phyloP scores from a whole-genome alignment of 176 grass and related monocot genomes.

The Calamus simplicifolius region DNA sequence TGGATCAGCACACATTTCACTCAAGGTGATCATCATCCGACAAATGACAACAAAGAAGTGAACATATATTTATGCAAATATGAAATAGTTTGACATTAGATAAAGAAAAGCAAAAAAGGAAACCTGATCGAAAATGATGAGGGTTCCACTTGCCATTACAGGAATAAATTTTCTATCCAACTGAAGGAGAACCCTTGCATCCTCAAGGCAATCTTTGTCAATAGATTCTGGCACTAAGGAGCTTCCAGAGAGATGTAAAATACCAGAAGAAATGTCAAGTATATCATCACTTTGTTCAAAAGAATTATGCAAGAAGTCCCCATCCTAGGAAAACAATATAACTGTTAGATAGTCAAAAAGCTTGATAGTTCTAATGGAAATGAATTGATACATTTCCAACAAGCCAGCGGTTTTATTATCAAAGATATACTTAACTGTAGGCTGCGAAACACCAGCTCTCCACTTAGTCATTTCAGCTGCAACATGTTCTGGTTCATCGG shows the following conservation, averaged over 20 bases:
- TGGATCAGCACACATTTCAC: too few relatives aligned
- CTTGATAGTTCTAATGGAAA: slow-evolving; percentile 10
- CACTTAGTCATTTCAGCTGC: slow-evolving; percentile 63
- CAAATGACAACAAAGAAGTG: too few relatives aligned
- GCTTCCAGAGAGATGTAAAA: slow-evolving; percentile 60
- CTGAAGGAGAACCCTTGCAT: slow-evolving; percentile 84
- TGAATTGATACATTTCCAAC: slow-evolving; percentile 3
- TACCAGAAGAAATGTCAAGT: slow-evolving; percentile 75
- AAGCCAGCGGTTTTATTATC: neutral
- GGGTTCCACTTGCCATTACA: slow-evolving; percentile 54
- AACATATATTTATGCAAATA: too few relatives aligned
- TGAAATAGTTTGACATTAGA: neutral
- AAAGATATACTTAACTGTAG: slow-evolving; percentile 49
- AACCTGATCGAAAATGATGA: slow-evolving; percentile 83
- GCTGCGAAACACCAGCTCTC: slow-evolving; percentile 31
- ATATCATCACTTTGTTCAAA: slow-evolving; percentile 40
- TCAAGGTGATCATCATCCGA: too few relatives aligned
- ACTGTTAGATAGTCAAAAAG: slow-evolving; percentile 15
- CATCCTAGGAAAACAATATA: slow-evolving; percentile 36
- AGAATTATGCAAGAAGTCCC: slow-evolving; percentile 29
- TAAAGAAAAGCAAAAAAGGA: slow-evolving; percentile 7
- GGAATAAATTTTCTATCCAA: slow-evolving; percentile 99
- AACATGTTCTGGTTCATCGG: slow-evolving; percentile 38
- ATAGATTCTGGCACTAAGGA: slow-evolving; percentile 71
- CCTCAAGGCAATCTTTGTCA: slow-evolving; percentile 62